A percentile compares a stretch with the other conserved stretches of the same genome.
Conservation (phyloP, 2,329 filamentous ascomycete species). For the Sarocladium oryzae region DNA sequence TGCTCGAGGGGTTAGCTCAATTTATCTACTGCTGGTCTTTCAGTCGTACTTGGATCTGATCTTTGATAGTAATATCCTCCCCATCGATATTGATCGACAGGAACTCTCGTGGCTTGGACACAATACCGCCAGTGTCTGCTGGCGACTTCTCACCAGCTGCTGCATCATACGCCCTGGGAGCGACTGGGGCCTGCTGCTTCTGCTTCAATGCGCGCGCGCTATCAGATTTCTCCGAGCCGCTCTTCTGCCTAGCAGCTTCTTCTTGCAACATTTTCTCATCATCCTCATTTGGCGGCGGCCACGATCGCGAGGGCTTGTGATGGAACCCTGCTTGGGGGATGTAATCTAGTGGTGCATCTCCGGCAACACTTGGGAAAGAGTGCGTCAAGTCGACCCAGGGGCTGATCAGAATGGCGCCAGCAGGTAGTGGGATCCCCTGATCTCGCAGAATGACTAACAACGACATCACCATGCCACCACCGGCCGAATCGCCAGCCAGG, state of each 20-base stretch:
- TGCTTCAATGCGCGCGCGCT: constrained; percentile 20
- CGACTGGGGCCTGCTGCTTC: constrained; percentile 29
- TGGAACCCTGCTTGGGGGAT: constrained; percentile 84
- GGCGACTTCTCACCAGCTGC: constrained; percentile 12
- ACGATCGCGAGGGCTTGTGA: constrained; percentile 81
- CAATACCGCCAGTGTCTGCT: constrained; percentile 18
- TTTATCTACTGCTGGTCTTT: neutral
- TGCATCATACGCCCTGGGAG: constrained; percentile 16
- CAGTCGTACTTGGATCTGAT: constrained; percentile 76
- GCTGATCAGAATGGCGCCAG: constrained; percentile 83
- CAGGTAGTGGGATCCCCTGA: constrained; percentile 74
- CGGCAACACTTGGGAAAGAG: constrained; percentile 84
- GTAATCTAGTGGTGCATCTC: constrained; percentile 71
- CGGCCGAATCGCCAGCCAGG: constrained; percentile 86
- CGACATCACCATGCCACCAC: constrained; percentile 80
- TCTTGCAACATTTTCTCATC: constrained; percentile 54
- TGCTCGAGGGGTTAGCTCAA: constrained; percentile 38
- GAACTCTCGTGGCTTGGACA: constrained; percentile 23
- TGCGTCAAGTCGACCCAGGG: constrained; percentile 96
- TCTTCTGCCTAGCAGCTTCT: constrained; percentile 29
- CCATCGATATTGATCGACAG: constrained; percentile 67
- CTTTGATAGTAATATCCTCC: constrained; percentile 65
- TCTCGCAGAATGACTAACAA: constrained; percentile 78
- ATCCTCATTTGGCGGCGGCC: constrained; percentile 84
- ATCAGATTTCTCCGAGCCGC: constrained; percentile 13